Conservation (phyloP, 352 stramenopile genomes). For the Saprolegnia parasitica region DNA sequence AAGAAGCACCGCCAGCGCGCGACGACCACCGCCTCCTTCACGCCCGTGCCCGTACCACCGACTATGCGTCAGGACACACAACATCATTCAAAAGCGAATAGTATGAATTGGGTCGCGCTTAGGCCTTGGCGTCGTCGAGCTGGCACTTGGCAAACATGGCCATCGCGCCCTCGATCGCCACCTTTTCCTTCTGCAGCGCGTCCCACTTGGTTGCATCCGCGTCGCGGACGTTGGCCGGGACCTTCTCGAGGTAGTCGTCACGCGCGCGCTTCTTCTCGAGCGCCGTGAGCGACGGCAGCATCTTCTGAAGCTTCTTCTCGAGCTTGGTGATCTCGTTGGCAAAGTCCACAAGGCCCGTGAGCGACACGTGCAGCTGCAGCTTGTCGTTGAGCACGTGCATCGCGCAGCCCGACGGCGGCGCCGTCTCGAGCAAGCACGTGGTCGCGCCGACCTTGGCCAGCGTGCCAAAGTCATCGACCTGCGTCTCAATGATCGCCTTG, state of each 20-base stretch:
- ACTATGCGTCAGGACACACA: too few relatives aligned
- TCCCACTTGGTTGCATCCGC: conserved; percentile 73
- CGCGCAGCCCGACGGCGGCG: conserved; percentile 80
- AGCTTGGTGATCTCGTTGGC: conserved; percentile 87
- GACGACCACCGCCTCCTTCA: too few relatives aligned
- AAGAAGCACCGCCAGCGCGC: too few relatives aligned
- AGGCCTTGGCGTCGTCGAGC: conserved; percentile 5
- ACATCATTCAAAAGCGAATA: not conserved
- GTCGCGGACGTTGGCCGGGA: conserved; percentile 72
- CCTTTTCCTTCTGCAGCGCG: conserved; percentile 74
- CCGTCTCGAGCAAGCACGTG: conserved; percentile 83
- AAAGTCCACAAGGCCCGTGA: conserved; percentile 80
- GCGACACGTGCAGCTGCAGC: conserved; percentile 85
- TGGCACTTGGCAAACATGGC: conserved; percentile 44
- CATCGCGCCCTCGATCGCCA: conserved; percentile 72
- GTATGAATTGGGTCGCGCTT: not conserved
- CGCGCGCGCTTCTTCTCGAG: conserved; percentile 76
- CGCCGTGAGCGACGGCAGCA: conserved; percentile 62
- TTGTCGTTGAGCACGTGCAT: conserved; percentile 94
- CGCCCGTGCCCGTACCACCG: too few relatives aligned
- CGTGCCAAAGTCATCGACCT: conserved; percentile 94
- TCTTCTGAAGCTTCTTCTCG: conserved; percentile 85
- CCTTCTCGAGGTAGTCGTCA: conserved; percentile 75
- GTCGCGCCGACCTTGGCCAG: conserved; percentile 90
- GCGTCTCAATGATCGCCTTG: conserved; percentile 64